These are phyloP conservation scores for Bocquillonia castaneifolia DNA, from an alignment of 441 rosid species.

Conservation along the genomic window DNA sequence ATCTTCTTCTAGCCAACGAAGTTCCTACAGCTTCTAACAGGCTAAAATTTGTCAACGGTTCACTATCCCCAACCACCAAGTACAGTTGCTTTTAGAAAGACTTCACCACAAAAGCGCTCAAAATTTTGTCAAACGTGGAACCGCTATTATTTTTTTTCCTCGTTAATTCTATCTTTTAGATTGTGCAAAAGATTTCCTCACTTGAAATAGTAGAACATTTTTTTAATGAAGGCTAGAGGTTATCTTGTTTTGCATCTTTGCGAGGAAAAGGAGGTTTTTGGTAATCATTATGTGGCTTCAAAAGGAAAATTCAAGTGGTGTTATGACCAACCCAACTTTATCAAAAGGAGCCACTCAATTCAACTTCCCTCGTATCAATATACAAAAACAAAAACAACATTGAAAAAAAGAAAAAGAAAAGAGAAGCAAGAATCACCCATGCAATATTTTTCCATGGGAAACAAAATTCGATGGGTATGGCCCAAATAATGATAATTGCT, in stretches of 20 bases:
- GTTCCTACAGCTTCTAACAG: constrained; percentile 3
- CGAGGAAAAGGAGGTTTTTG: constrained; percentile 24
- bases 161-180: constrained; percentile 17
- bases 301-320: constrained; percentile 18
- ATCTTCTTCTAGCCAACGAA: constrained; percentile 16
- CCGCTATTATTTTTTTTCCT: background rate
- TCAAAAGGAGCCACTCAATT: constrained; percentile 9
- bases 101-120: no score
- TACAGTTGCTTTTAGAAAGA: constrained; percentile 16
- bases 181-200: constrained; percentile 9
- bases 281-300: constrained; percentile 25
- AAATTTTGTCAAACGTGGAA: constrained; percentile 10
- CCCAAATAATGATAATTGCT: constrained; percentile 33
- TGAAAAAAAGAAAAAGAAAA: constrained; percentile 6
- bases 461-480: constrained; percentile 36
- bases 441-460: constrained; percentile 24
- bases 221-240: background rate
- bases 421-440: constrained; percentile 5
- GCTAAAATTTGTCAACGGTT: constrained; percentile 33
- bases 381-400: no score
- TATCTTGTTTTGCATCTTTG: constrained; percentile 12
- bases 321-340: constrained; percentile 27
- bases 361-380: no score
- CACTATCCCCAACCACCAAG: constrained; percentile 26
- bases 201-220: constrained; percentile 6